Evolutionary conservation across 1,139 yeast species (phyloP).

Genomic region (Candida pseudocylindracea): DNA sequence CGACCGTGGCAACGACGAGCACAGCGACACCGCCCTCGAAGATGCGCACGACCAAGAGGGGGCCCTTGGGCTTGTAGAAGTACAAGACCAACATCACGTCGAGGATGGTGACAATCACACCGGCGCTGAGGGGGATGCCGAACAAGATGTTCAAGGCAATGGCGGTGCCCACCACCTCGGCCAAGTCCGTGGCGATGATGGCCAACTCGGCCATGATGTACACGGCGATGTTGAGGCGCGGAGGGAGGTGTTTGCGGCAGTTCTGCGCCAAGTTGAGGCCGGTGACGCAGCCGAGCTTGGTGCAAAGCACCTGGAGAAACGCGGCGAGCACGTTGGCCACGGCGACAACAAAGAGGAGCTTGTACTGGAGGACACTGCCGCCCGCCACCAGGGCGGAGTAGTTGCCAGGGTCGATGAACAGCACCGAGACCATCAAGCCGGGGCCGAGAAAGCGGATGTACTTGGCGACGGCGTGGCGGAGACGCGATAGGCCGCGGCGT

Average conservation of each 20-base stretch:
- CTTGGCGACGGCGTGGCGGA: slow-evolving; percentile 5
- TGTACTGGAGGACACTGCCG: slow-evolving; percentile 73
- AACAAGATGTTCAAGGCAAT: slow-evolving; percentile 5
- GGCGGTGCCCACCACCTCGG: slow-evolving; percentile 6
- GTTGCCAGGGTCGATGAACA: slow-evolving; percentile 96
- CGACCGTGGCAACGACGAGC: slow-evolving; percentile 62
- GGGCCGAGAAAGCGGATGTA: slow-evolving; percentile 67
- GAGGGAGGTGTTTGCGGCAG: slow-evolving; percentile 56
- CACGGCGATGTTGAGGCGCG: slow-evolving; percentile 32
- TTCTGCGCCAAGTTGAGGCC: slow-evolving; percentile 79
- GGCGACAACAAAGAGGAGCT: slow-evolving; percentile 57
- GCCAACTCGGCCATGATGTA: slow-evolving; percentile 71
- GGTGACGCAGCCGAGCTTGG: slow-evolving; percentile 76
- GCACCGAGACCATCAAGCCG: slow-evolving; percentile 85
- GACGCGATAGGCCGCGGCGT: too few relatives aligned
- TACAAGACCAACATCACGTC: slow-evolving; percentile 33
- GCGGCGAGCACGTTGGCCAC: slow-evolving; percentile 78
- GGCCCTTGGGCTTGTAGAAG: slow-evolving; percentile 80
- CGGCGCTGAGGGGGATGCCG: slow-evolving; percentile 4
- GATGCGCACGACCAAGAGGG: slow-evolving; percentile 51
- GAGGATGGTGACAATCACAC: slow-evolving; percentile 4
- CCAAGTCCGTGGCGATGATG: slow-evolving; percentile 9
- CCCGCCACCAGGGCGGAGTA: slow-evolving; percentile 90
- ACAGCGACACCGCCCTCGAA: slow-evolving; percentile 68
- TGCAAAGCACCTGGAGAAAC: slow-evolving; percentile 61